Evolutionary conservation across 2,329 filamentous ascomycete species (phyloP), one percentile per base, ranked within the genome.

Genomic region (Elsinoe arachidis): DNA sequence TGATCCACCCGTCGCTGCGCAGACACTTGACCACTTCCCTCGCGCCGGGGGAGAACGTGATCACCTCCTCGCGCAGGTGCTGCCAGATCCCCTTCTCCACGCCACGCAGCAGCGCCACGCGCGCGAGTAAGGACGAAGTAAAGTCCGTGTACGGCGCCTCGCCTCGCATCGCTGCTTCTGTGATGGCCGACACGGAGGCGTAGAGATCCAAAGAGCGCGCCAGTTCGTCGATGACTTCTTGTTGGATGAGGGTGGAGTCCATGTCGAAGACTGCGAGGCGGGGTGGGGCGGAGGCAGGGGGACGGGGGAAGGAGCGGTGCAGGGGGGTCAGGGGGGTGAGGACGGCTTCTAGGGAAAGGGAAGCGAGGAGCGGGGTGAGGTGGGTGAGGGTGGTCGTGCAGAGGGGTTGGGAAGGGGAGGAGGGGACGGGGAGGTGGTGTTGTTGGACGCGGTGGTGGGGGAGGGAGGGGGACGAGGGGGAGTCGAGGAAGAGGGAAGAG

Each of bases 191-290:
- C 38, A 99, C 92, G 65, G 88, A 78, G 55, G 84, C 84, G 61
- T 72, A 70, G 33, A 64, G 59, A 55, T 90, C 88, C 1, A 96
- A 83, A 37, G 87, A 87, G 56, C 87, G 84, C 3, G 93, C 93
- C 58, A 99, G 85, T 66, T 97, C 85, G 71, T 99, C 93, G 68
- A 99, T 97, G 60, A 96, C 91, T 75, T 99, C 93, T 71, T 99
- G 91, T 56, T 92, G 87, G 69, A 99, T 97, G 60, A 99, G 80
- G 0, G 93, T 99, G 71, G 87, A 93, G 75, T 99, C 93, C 93
- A 99, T 99, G 72, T 99, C 93, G 68, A 99, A 99, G 33, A 96
- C 89, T 2, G 92, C 90, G 10, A 97, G 78, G 7, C 92, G 83
- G 21, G 21, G n/a, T 5, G 68, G 64, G 1, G 55, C 53, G 38